These are phyloP conservation scores for Aspergillus avenaceus DNA, from an alignment of 495 filamentous ascomycete genomes.

Conservation along the genomic window DNA sequence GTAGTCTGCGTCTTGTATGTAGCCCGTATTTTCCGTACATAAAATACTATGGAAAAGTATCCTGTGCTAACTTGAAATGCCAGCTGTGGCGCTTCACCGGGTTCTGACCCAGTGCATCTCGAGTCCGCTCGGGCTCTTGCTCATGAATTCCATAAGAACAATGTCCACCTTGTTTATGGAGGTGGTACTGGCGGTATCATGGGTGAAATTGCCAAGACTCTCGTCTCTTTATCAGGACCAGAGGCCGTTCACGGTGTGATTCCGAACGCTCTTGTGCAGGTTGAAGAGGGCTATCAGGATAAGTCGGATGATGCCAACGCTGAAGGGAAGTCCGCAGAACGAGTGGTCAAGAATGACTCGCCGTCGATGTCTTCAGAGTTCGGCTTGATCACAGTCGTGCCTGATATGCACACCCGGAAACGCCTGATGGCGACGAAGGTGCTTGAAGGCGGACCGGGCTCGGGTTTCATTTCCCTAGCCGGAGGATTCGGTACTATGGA, in stretches of 20 bases:
- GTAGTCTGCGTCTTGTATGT: background rate
- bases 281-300: background rate
- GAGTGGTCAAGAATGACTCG: slow-evolving; percentile 45
- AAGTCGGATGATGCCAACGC: background rate
- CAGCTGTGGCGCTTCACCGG: slow-evolving; percentile 20
- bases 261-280: slow-evolving; percentile 65
- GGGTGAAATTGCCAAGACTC: slow-evolving; percentile 80
- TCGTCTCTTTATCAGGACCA: slow-evolving; percentile 76
- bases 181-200: slow-evolving; percentile 89
- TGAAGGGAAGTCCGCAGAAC: slow-evolving; percentile 34
- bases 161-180: slow-evolving; percentile 80
- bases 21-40: background rate
- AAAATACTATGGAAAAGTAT: background rate
- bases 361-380: slow-evolving; percentile 60
- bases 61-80: background rate
- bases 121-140: slow-evolving; percentile 73
- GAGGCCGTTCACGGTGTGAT: slow-evolving; percentile 87
- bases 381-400: slow-evolving; percentile 80
- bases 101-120: slow-evolving; percentile 60
- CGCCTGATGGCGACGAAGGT: slow-evolving; percentile 86
- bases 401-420: slow-evolving; percentile 95
- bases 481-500: slow-evolving; percentile 95
- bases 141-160: slow-evolving; percentile 60
- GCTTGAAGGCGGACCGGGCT: slow-evolving; percentile 70
- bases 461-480: slow-evolving; percentile 83